Evolutionary conservation across 116 monocot species (phyloP), one percentile per base, ranked within the genome.

Genomic region (Cymodocea nodosa): DNA sequence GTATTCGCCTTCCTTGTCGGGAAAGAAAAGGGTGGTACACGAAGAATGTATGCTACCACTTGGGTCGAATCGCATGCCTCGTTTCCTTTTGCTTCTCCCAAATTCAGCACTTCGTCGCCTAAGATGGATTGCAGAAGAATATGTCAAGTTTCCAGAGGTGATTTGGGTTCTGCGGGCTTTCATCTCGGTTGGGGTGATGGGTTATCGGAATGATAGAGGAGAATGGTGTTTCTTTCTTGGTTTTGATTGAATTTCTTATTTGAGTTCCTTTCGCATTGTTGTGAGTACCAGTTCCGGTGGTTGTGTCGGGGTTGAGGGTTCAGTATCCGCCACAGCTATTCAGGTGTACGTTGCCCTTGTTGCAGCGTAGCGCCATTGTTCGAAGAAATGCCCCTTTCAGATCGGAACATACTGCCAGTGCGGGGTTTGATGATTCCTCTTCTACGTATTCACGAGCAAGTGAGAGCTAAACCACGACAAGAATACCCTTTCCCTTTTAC

Each of bases 321-420:
- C 64, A 23, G 23, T 23, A 48, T 50, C 54, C 15, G 22, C 10
- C 20, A 15, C 54, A 51, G 36, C 17, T 15, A 56, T 17, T 59
- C 16, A 51, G n/a, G 23, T 35, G 15, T 50, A 36, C 6, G n/a
- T 4, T 70, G 59, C 55, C 37, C 50, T n/a, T 51, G 22, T 55
- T n/a, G 17, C 14, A 20, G n/a, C 7, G 70, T n/a, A 49, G 25
- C 11, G 15, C 23, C 17, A 37, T 12, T 60, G 70, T 51, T 60
- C 44, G 50, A 70, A 20, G 60, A 70, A 70, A 70, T 70, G 60
- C 70, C 50, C n/a, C 25, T 30, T 35, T 60, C 37, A 60, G 51
- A 34, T 70, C 50, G 30, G 51, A 70, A 60, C 17, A 60, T 24
- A 5, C 60, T 40, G 59, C 50, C 9, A 60, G 36, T 22, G 60